Evolutionary conservation across 768 basidiomycete genomes (phyloP), one percentile per base, ranked within the genome.

Genomic region (Tulasnella sp.): DNA sequence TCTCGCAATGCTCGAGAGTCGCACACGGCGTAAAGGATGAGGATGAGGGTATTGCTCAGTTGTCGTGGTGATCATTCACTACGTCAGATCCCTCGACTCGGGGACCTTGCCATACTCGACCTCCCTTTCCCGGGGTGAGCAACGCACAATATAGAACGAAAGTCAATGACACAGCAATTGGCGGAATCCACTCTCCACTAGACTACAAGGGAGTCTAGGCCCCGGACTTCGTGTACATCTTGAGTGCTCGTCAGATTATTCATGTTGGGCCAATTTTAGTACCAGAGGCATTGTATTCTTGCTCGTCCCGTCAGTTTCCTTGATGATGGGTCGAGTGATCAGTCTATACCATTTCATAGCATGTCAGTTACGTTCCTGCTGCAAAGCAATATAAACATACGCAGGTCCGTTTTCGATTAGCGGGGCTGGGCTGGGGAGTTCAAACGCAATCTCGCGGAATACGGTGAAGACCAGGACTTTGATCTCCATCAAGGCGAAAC

Each of bases 391-490:
- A 23, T 67, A 51, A 23, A 73, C 77, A 55, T 46, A 78, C 78
- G 44, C 51, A 61, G 71, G 35, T 61, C 73, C 48, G 16, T 35
- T 51, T 55, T 74, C 80, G 39, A 90, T 83, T 26, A 88, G 86
- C 10, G 82, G 82, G 0, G 82, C 83, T 0, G 88, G 86, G 5
- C 89, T 88, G 0, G 88, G 88, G 16, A 90, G 85, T 69, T 88
- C 86, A 70, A 88, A 89, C 75, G 86, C 85, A 73, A 90, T 88
- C 0, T 86, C 83, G 3, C 89, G 87, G 11, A 90, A 77, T 6
- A 90, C 85, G 0, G 85, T 85, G 79, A 89, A 90, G 0, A 90
- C 77, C 2, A 89, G 78, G 7, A 83, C 85, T 77, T 87, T 87
- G 82, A 83, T 83, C 79, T 76, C 75, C 75, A 76, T 61, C 32